Evolutionary conservation across 1,139 yeast species (phyloP).

Genomic region (Protomyces inouyei): DNA sequence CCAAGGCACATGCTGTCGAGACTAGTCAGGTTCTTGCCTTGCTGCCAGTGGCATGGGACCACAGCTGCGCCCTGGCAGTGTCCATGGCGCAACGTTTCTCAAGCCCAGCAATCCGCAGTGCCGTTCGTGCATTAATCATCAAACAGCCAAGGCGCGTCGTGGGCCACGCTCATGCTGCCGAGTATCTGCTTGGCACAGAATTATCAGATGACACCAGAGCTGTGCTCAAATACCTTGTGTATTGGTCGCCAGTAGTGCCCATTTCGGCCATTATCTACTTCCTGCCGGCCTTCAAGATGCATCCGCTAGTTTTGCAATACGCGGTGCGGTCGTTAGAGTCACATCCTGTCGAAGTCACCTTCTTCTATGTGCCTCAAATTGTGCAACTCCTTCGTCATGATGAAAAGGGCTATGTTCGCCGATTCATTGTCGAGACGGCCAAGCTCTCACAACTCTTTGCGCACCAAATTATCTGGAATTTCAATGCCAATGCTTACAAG

Average conservation of each 20-base stretch:
- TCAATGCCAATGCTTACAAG: slow-evolving; percentile 85
- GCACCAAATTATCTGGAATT: slow-evolving; percentile 97
- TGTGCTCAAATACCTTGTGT: slow-evolving; percentile 44
- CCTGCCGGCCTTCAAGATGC: slow-evolving; percentile 64
- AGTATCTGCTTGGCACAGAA: slow-evolving; percentile 47
- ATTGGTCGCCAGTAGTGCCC: slow-evolving; percentile 77
- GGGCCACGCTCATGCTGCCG: slow-evolving; percentile 60
- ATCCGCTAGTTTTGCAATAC: slow-evolving; percentile 71
- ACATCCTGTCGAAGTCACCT: slow-evolving; percentile 82
- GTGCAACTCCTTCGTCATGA: slow-evolving; percentile 89
- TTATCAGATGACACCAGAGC: slow-evolving; percentile 33
- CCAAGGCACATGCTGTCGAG: slow-evolving; percentile 34
- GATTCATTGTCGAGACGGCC: slow-evolving; percentile 87
- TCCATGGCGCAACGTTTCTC: slow-evolving; percentile 60
- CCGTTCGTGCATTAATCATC: slow-evolving; percentile 49
- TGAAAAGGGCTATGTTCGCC: slow-evolving; percentile 73
- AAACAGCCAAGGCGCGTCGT: slow-evolving; percentile 60
- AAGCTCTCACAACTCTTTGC: slow-evolving; percentile 86
- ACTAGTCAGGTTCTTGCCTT: slow-evolving; percentile 32
- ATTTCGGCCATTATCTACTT: slow-evolving; percentile 81
- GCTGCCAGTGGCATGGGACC: slow-evolving; percentile 53
- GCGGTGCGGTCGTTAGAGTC: slow-evolving; percentile 85
- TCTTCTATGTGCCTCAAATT: slow-evolving; percentile 96
- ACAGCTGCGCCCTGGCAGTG: slow-evolving; percentile 71
- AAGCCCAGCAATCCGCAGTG: slow-evolving; percentile 40